Evolutionary conservation across 768 basidiomycete genomes (phyloP).

Genomic region (Lepiota venenata): DNA sequence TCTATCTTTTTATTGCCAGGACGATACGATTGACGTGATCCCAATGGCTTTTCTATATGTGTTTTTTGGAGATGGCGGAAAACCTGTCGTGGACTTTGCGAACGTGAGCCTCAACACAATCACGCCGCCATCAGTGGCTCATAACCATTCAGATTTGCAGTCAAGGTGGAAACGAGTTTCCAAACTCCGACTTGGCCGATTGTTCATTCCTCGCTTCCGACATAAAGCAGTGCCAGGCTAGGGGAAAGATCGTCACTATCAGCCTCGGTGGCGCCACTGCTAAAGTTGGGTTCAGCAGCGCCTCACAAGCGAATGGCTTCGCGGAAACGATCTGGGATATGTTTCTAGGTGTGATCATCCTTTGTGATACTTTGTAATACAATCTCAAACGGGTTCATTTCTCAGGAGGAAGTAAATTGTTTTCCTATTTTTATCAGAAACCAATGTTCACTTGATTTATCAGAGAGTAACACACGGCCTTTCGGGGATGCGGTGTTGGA

Average conservation of each 20-base stretch:
- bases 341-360: conserved; percentile 48
- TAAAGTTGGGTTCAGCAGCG: conserved; percentile 50
- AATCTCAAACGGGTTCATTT: neutral
- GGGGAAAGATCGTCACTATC: conserved; percentile 52
- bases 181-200: conserved; percentile 59
- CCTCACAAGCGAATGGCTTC: conserved; percentile 48
- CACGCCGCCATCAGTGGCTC: neutral
- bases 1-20: conserved; percentile 60
- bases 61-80: conserved; percentile 58
- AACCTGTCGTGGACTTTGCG: conserved; percentile 59
- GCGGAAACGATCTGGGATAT: conserved; percentile 65
- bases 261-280: conserved; percentile 60
- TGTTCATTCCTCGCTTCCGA: conserved; percentile 59
- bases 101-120: conserved; percentile 37
- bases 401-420: conserved; percentile 29
- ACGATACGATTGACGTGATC: conserved; percentile 58
- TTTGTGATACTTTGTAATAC: neutral
- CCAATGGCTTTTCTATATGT: conserved; percentile 58
- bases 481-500: conserved; percentile 69
- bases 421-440: conserved; percentile 12
- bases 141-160: conserved; percentile 48
- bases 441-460: conserved; percentile 5
- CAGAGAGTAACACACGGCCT: conserved; percentile 47
- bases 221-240: conserved; percentile 62
- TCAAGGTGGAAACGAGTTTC: conserved; percentile 42